Evolutionary conservation across 257 asterid species (phyloP), one percentile per base, ranked within the genome.

Genomic region (Verbena officinalis): DNA sequence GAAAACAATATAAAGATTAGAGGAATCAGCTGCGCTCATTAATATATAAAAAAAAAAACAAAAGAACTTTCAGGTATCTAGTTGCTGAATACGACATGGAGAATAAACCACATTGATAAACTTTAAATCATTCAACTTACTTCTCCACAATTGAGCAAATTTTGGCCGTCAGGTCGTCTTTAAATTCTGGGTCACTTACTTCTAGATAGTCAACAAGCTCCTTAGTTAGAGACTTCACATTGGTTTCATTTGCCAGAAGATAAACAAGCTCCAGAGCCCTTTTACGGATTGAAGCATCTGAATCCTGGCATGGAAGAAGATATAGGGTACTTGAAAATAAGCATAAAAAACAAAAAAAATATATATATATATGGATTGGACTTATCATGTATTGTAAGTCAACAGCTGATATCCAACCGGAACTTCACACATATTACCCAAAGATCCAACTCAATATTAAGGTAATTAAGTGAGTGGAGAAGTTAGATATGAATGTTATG

Each of bases 251-350:
- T 40, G 83, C 83, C 55, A 94, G 83, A 75, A 88, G 95, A 83
- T 81, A 94, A 53, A 90, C 88, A 77, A 94, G 99, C 74, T 94
- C 99, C 52, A 94, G 83, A 44, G 99, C 98, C 77, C 93, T 84
- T 82, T 94, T 94, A 71, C 98, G 96, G 71, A 94, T 90, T 12
- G 99, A 94, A 77, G 98, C 96, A 88, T 94, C 99, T 70, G 95
- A 71, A 86, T 94, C 99, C 99, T 94, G 94, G 65, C 57, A 77
- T 71, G 44, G 13, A 67, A 69, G 13, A 54, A 71, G 70, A 53
- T n/a, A n/a, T n/a, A n/a, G n/a, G n/a, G n/a, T n/a, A n/a, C n/a
- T n/a, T n/a, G 33, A 27, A 43, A 62, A 61, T 20, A 56, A 44
- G 65, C 57, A 54, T 30, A 55, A 30, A 36, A 36, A 30, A 9